Conservation (phyloP, 805 yeast species). For the Citeromyces nyonsensis region DNA sequence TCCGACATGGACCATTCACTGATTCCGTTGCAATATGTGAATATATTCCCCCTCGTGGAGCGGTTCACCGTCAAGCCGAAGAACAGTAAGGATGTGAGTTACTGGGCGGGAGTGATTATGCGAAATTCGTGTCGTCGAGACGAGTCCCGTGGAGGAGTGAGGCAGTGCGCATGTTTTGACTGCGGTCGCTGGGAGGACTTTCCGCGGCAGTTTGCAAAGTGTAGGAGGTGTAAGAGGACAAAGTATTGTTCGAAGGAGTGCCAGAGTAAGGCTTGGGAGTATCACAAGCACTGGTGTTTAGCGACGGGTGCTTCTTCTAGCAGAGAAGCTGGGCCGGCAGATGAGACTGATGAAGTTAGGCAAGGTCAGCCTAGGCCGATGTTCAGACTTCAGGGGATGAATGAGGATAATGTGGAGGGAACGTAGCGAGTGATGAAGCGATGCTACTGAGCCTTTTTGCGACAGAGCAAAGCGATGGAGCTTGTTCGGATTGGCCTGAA, state of each 20-base stretch:
- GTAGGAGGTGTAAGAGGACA: constrained; percentile 86
- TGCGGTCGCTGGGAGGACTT: constrained; percentile 91
- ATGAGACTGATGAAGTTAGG: too few relatives aligned
- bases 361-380: too few relatives aligned
- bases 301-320: constrained; percentile 18
- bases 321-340: not conserved
- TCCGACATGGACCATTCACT: constrained; percentile 19
- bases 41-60: constrained; percentile 85
- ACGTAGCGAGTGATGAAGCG: too few relatives aligned
- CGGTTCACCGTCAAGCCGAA: constrained; percentile 58
- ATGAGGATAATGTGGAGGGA: too few relatives aligned
- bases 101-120: constrained; percentile 98
- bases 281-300: constrained; percentile 90
- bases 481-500: too few relatives aligned
- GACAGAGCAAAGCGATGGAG: too few relatives aligned
- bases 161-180: constrained; percentile 87
- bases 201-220: constrained; percentile 89
- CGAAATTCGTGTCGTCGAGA: constrained; percentile 89
- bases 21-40: constrained; percentile 32
- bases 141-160: constrained; percentile 72
- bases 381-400: too few relatives aligned
- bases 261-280: constrained; percentile 83
- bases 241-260: constrained; percentile 90
- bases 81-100: constrained; percentile 67
- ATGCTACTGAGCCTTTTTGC: too few relatives aligned